Base-by-base conservation (phyloP, 2,329 filamentous ascomycete genomes). In the Boeremia exigua region DNA sequence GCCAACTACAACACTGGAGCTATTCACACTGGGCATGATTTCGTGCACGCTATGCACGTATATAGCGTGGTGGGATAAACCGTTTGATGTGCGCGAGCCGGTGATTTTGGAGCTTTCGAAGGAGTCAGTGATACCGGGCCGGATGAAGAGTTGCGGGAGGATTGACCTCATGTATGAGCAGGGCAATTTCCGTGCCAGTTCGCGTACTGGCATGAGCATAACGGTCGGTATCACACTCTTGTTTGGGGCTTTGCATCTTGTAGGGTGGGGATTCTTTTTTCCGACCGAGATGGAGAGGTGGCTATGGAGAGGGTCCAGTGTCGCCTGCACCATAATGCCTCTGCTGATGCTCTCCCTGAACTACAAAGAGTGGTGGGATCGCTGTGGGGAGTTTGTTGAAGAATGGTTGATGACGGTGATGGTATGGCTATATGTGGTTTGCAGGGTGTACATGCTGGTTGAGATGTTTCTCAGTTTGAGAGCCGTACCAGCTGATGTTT, bases 1-100 rank as follows among this genome's bases (percentile, higher is more conserved):
- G 4, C 36, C 54, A 9, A 37, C 60, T 11, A 61, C 59, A 1
- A 60, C 62, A 3, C 12, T 68, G 5, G 65, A 66, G 45, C 53
- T 65, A 8, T 64, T 63, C 37, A 65, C 65, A 10, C 40, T 63
- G 7, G 56, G 43, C 3, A 60, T 58, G n/a, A 52, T 65, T 9
- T 34, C 49, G 14, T 65, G 58, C 25, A 58, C 62, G 1, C 14
- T 59, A 9, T 6, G 54, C 10, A 58, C 51, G 6, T 63, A 60
- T 30, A 12, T 36, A 4, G 39, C 34, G 10, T 60, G 36, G 45
- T 62, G 57, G 58, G n/a, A 51, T 10, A 67, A 67, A 36, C 65
- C 62, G 7, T 57, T 57, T 12, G 62, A 63, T 29, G 37, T 66
- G 5, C 51, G 48, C n/a, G 40, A 29, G 14, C 58, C 58, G 1